Conservation (phyloP, 768 basidiomycete genomes). For the Lyophyllum decastes region DNA sequence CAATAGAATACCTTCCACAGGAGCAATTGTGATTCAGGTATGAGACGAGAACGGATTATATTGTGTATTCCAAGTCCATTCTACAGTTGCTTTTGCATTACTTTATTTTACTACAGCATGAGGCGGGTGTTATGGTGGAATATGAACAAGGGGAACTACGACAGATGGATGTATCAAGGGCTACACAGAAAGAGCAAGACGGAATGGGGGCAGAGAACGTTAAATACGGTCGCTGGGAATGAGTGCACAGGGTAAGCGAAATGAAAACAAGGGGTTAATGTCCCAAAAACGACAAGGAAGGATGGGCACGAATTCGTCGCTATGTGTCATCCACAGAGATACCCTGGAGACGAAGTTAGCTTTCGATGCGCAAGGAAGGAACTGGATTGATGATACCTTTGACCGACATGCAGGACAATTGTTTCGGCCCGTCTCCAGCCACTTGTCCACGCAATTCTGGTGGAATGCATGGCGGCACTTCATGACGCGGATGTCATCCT, state of each 20-base stretch:
- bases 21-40: background rate
- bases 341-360: slow-evolving; percentile 24
- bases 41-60: background rate
- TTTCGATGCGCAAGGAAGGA: background rate
- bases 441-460: slow-evolving; percentile 82
- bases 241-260: background rate
- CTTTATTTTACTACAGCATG: slow-evolving; percentile 3
- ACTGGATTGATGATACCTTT: slow-evolving; percentile 46
- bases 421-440: slow-evolving; percentile 84
- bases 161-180: slow-evolving; percentile 4
- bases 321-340: slow-evolving; percentile 27
- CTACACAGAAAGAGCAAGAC: background rate
- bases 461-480: slow-evolving; percentile 91
- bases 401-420: slow-evolving; percentile 92
- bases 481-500: slow-evolving; percentile 81
- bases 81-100: slow-evolving; percentile 3
- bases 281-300: background rate
- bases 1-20: slow-evolving; percentile 1
- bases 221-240: background rate
- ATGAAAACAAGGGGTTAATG: background rate
- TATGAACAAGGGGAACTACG: slow-evolving; percentile 2
- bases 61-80: slow-evolving; percentile 1
- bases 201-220: background rate
- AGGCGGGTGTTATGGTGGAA: background rate
- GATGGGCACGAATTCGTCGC: background rate